Evolutionary conservation across 495 filamentous ascomycete species (phyloP), one percentile per base, ranked within the genome.

Genomic region (Tuber melanosporum): DNA sequence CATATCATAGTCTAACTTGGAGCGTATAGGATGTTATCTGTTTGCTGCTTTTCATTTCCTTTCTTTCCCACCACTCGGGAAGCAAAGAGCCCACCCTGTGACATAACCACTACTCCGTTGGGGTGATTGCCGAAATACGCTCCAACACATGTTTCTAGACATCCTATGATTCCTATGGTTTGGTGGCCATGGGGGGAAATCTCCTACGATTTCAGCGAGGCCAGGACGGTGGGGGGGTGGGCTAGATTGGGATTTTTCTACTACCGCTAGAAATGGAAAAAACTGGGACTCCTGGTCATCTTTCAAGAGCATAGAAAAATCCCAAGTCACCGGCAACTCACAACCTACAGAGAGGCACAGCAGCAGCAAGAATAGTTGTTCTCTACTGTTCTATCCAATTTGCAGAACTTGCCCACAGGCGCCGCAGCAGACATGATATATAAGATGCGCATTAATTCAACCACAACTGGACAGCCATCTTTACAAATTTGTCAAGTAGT

Each of bases 401-500:
- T 36, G 12, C 32, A 26, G 57, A 36, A 26, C 57, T 19, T 3
- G 14, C 47, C 47, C 57, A 36, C 26, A 36, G 26, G 57, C 57
- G 17, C 57, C 14, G 14, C 26, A 26, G 26, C 14, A 26, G 32
- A 66, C 36, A 66, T 62, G 52, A 62, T 66, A 66, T 32, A 62
- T 66, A 66, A 66, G 26, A 66, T 66, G 57, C 14, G 14, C 57
- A 66, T 66, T 66, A 66, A 36, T 66, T 66, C 57, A 26, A 36
- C 57, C 57, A 66, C 57, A 36, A 26, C 26, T 17, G 57, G 4
- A 26, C 12, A 66, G 57, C 57, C 57, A 66, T 66, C 71, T 73
- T 88, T 87, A 98, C 88, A 98, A 90, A 87, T 95, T 97, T 84
- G 95, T 98, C 84, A 99, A 86, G 87, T 99, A 99, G 84, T 99